Evolutionary conservation across 352 stramenopile genomes (phyloP), one percentile per base, ranked within the genome.

Genomic region (Globisporangium okanoganense): DNA sequence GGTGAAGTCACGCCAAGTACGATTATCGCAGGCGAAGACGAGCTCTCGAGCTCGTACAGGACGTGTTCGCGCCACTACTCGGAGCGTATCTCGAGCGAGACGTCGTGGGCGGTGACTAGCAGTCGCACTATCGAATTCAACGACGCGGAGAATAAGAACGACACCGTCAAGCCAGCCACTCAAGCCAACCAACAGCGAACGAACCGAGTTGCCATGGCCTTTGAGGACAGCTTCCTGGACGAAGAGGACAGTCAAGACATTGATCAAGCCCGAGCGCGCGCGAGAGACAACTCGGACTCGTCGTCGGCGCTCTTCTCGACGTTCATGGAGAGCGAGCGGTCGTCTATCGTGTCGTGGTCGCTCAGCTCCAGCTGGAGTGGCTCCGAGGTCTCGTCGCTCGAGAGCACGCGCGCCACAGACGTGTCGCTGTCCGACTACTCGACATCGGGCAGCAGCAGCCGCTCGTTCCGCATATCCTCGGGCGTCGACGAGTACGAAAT

Each of bases 371-470:
- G 53, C n/a, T 59, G 53, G 53, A 59, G 53, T 9, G 53, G 53
- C 36, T 59, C 53, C 16, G 53, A 59, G 8, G 9, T 59, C 36
- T 59, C 53, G 24, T 59, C 53, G 36, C 53, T 59, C 38, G 53
- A 59, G 8, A 59, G 53, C 36, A n/a, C 36, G 25, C 36, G 53
- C 16, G 53, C 53, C 2, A 59, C 53, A 16, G 53, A 59, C 8
- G 36, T 59, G 10, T 24, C 36, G n/a, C 12, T 59, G 27, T 55
- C 48, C 16, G 48, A 55, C 27, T 38, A 18, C 12, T 50, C 36
- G 36, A 24, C 5, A 18, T 59, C 27, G 5, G 36, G 36, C 24
- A 16, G 35, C 14, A 58, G 35, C 18, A 59, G 53, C 18, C 53
- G 25, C 14, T 59, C 53, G 24, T 29, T 59, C 3, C 53, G 53